Conservation (phyloP, 306 rosid genomes). For the Cucumis melo region DNA sequence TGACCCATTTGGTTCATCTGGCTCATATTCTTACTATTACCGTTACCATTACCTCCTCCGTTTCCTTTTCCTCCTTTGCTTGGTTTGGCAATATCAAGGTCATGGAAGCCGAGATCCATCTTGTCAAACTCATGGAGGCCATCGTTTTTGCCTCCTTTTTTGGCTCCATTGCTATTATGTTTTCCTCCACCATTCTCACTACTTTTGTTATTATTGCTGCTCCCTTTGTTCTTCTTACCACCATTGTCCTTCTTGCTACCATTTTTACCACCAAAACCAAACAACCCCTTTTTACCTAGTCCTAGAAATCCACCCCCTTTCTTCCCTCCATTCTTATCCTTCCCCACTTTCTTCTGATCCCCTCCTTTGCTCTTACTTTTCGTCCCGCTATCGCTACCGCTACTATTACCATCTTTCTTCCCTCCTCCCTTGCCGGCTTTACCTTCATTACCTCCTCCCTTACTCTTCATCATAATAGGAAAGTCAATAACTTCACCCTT, state of each 20-base stretch:
- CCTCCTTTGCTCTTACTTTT: constrained; percentile 16
- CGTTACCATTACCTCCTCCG: background rate
- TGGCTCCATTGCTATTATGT: constrained; percentile 28
- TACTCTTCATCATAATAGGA: constrained; percentile 33
- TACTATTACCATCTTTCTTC: constrained; percentile 13
- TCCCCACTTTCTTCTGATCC: constrained; percentile 29
- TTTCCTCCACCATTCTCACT: constrained; percentile 24
- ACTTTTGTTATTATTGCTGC: constrained; percentile 12
- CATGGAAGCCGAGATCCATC: constrained; percentile 29
- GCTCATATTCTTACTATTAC: background rate
- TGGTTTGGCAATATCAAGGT: constrained; percentile 27
- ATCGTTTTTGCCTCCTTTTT: constrained; percentile 27
- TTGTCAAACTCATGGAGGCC: constrained; percentile 18
- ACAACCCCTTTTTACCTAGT: constrained; percentile 8
- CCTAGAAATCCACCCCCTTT: constrained; percentile 18
- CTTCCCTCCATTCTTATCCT: constrained; percentile 25
- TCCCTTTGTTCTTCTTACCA: constrained; percentile 13
- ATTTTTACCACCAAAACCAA: constrained; percentile 12
- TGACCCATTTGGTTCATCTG: constrained; percentile 6
- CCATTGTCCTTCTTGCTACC: constrained; percentile 31
- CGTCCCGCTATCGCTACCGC: constrained; percentile 19
- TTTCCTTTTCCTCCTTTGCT: constrained; percentile 39
- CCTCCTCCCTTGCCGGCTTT: constrained; percentile 42
- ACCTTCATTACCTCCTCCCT: constrained; percentile 26
- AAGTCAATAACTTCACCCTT: constrained; percentile 63